phyloP scores from a whole-genome alignment of 2,329 filamentous ascomycete species.

The Colletotrichum sp. region DNA sequence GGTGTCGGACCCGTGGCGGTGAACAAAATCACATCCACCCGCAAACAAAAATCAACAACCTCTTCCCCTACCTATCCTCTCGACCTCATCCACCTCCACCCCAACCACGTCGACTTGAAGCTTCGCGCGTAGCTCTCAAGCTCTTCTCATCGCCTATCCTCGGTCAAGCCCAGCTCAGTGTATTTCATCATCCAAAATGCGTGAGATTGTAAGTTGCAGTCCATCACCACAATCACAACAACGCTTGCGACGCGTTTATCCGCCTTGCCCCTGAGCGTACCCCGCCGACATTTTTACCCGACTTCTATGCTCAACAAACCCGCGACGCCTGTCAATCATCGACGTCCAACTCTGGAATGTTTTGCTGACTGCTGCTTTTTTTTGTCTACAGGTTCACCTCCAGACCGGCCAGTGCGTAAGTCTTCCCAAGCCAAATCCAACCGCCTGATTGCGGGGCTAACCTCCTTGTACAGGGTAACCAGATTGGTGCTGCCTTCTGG shows the following conservation, averaged over 20 bases:
- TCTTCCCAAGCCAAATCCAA: constrained; percentile 26
- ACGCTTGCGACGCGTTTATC: constrained; percentile 42
- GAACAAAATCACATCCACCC: constrained; percentile 30
- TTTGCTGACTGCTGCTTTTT: constrained; percentile 59
- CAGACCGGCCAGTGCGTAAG: constrained; percentile 99
- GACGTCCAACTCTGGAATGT: background rate
- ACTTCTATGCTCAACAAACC: background rate
- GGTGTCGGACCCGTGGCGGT: constrained; percentile 33
- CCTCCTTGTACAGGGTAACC: constrained; percentile 82
- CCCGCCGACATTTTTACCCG: constrained; percentile 19
- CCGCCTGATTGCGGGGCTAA: constrained; percentile 35
- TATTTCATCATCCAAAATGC: constrained; percentile 56
- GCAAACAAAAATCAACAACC: constrained; percentile 42
- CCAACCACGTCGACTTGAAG: constrained; percentile 23
- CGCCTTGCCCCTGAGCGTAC: constrained; percentile 36
- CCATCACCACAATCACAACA: constrained; percentile 10
- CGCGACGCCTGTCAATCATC: background rate
- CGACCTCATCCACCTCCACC: constrained; percentile 27
- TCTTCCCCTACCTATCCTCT: constrained; percentile 26
- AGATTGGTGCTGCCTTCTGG: constrained; percentile 99
- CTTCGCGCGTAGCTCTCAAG: constrained; percentile 33
- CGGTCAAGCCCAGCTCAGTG: constrained; percentile 24
- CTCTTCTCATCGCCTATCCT: constrained; percentile 28
- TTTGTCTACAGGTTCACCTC: constrained; percentile 84
- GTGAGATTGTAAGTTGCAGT: constrained; percentile 68